Evolutionary conservation across 768 basidiomycete genomes (phyloP).

Genomic region (Phylloporus arenicola): DNA sequence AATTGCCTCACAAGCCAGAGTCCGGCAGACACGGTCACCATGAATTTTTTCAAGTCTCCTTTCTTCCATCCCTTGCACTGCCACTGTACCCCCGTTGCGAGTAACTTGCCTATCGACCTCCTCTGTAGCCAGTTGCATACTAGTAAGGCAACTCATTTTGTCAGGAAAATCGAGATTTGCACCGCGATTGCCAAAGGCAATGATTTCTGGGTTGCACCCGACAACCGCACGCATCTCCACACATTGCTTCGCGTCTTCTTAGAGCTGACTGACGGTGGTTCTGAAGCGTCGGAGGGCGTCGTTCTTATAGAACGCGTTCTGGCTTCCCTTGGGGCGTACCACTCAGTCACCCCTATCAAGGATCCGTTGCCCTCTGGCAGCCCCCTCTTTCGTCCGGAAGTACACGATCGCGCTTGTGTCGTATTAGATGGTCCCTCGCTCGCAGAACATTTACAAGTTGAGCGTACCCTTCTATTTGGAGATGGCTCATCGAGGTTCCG

Average conservation of each 20-base stretch:
- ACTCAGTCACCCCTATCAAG: slow-evolving; percentile 2
- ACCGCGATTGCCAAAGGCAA: background rate
- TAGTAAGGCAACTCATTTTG: background rate
- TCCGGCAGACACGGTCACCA: background rate
- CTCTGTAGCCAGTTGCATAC: background rate
- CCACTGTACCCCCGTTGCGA: slow-evolving; percentile 3
- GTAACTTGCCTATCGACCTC: slow-evolving; percentile 1
- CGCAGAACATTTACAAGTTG: slow-evolving; percentile 6
- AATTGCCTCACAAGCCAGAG: background rate
- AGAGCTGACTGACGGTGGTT: background rate
- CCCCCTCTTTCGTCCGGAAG: slow-evolving; percentile 3
- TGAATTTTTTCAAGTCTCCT: slow-evolving; percentile 1
- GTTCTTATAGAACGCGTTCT: slow-evolving; percentile 16
- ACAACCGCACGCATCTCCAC: background rate
- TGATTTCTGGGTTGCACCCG: background rate
- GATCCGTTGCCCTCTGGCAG: background rate
- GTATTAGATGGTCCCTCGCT: background rate
- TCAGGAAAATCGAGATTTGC: slow-evolving; percentile 12
- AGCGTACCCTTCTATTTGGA: slow-evolving; percentile 10
- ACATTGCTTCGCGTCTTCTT: slow-evolving; percentile 6
- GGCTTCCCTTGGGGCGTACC: slow-evolving; percentile 3
- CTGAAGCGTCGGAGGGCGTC: background rate
- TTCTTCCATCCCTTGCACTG: background rate
- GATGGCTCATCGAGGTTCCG: background rate
- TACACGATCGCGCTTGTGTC: slow-evolving; percentile 10